A percentile compares a stretch with the other conserved stretches of the same genome.
Conservation (phyloP, 1,284 basidiomycete genomes). For the Schizophyllum amplum region DNA sequence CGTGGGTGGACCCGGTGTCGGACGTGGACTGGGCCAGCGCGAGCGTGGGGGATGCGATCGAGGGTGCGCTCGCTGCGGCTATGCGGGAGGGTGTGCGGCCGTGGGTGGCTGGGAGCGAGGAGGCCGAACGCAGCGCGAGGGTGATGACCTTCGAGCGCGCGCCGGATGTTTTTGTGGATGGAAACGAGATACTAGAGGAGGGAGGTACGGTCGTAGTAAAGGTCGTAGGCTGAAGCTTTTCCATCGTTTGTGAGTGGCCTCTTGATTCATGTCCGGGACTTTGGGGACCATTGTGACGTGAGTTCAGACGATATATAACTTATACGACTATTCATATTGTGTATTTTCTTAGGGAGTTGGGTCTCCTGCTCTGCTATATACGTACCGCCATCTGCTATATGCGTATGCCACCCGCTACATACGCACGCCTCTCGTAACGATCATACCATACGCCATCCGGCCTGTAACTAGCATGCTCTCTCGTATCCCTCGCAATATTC, state of each 20-base stretch:
- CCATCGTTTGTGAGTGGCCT: too few relatives aligned
- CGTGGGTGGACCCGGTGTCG: conserved; percentile 64
- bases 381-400: too few relatives aligned
- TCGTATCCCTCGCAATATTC: too few relatives aligned
- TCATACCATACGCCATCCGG: too few relatives aligned
- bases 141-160: conserved; percentile 33
- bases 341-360: neutral
- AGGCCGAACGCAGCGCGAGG: conserved; percentile 18
- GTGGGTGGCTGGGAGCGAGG: conserved; percentile 20
- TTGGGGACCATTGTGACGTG: neutral
- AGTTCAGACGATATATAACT: neutral
- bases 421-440: too few relatives aligned
- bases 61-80: conserved; percentile 45
- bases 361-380: neutral
- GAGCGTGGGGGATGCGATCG: conserved; percentile 58
- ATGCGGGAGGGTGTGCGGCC: conserved; percentile 36
- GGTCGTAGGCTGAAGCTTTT: conserved; percentile 15
- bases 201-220: conserved; percentile 20
- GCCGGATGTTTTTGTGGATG: conserved; percentile 25
- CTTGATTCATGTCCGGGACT: too few relatives aligned
- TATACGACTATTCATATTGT: neutral
- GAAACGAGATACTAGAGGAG: conserved; percentile 9
- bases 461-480: too few relatives aligned
- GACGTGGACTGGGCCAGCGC: conserved; percentile 77
- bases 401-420: too few relatives aligned